A percentile compares a stretch with the other conserved stretches of the same genome.
Evolutionary conservation across 345 rosid genomes (phyloP).

Genomic region (Bruguiera sexangula): DNA sequence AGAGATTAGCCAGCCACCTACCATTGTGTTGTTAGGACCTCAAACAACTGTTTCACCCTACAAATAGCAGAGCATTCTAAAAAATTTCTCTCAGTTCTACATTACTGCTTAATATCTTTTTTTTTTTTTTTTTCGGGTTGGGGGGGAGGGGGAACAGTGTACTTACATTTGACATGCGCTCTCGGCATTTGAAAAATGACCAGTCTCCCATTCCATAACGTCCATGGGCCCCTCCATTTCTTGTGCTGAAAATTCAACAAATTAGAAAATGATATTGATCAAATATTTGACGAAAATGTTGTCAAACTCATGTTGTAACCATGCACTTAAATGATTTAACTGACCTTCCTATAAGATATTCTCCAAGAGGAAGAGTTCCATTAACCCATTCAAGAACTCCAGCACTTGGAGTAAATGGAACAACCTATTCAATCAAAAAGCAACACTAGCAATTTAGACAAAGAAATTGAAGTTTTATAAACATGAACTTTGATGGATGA

Average conservation of each 20-base stretch:
- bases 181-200: slow-evolving; percentile 78
- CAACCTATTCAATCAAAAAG: slow-evolving; percentile 51
- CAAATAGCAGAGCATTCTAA: too few relatives aligned
- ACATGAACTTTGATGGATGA: not conserved
- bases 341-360: slow-evolving; percentile 90
- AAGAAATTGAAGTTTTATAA: not conserved
- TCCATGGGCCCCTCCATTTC: slow-evolving; percentile 90
- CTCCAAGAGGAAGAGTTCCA: slow-evolving; percentile 95
- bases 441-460: slow-evolving; percentile 15
- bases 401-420: slow-evolving; percentile 97
- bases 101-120: too few relatives aligned
- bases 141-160: not conserved
- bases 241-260: slow-evolving; percentile 48
- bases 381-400: slow-evolving; percentile 99
- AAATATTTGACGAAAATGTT: slow-evolving; percentile 10
- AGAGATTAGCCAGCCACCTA: too few relatives aligned
- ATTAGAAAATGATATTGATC: slow-evolving; percentile 7
- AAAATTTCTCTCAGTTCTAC: too few relatives aligned
- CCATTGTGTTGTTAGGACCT: too few relatives aligned
- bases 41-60: too few relatives aligned
- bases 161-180: slow-evolving; percentile 72
- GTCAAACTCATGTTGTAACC: not conserved
- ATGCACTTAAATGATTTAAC: slow-evolving; percentile 17
- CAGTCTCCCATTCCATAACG: slow-evolving; percentile 84
- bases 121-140: too few relatives aligned